Base-by-base conservation (phyloP, 1,139 yeast species). In the Pichia sp. region DNA sequence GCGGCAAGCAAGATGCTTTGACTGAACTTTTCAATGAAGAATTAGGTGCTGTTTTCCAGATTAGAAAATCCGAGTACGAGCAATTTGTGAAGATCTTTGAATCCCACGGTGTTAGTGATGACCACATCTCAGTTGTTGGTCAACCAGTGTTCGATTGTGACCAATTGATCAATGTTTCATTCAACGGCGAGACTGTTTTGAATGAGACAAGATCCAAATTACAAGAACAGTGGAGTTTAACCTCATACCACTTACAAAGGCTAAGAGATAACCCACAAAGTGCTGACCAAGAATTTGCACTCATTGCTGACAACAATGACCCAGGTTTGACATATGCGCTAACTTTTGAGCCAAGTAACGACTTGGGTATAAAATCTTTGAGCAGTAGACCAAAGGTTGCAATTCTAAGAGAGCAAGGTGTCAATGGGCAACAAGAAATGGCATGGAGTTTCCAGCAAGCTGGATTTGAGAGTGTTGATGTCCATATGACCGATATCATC, bases 371-470 rank as follows among this genome's bases (percentile, higher is more conserved):
- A 46, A 67, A 73, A 27, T 60, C 68, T 27, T 59, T 67, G 16
- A 38, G 59, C 2, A 44, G 58, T 6, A 83, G 77, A 67, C 99
- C 99, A 50, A 86, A 83, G 72, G 99, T 95, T 61, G 99, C 99
- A 41, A 91, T 95, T 58, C 78, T 95, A 67, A 87, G 99, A 75
- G 99, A 95, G 70, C 99, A 95, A 75, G 99, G 99, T 74, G 97
- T 93, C 54, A 95, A 95, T 70, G 96, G 98, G 34, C 97, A 93
- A 72, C 89, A 87, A 77, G 99, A 95, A 74, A 92, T 95, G 98
- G 97, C 99, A 1, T 92, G 95, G 90, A 84, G 95, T 58, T 91
- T 93, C 80, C 85, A 85, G 69, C 91, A 85, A 71, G 97, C 99
- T 33, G 99, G 99, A 0, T 95, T 95, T 70, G 91, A 85, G 36